These are phyloP conservation scores for Pleurotus citrinopileatus DNA, from an alignment of 768 basidiomycete species.

Conservation along the genomic window DNA sequence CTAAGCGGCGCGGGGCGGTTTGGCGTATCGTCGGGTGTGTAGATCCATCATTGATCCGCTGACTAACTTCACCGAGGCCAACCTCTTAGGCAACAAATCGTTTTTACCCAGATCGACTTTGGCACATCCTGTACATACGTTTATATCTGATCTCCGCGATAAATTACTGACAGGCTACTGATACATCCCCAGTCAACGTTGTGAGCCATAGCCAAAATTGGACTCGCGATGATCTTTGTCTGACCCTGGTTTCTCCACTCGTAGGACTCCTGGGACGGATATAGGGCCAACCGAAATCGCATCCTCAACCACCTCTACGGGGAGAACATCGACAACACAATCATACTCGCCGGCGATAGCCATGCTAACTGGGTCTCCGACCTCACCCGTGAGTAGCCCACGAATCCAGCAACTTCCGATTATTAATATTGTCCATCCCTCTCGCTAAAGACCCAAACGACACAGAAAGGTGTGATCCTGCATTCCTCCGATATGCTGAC, in stretches of 20 bases:
- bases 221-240: background rate
- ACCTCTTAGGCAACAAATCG: conserved; percentile 45
- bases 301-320: conserved; percentile 48
- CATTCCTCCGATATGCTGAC: background rate
- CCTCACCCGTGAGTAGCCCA: conserved; percentile 39
- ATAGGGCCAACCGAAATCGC: conserved; percentile 51
- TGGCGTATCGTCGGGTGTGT: conserved; percentile 44
- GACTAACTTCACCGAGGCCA: background rate
- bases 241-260: background rate
- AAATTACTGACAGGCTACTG: conserved; percentile 17
- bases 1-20: conserved; percentile 42
- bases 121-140: background rate
- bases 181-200: background rate
- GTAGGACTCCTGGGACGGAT: conserved; percentile 60
- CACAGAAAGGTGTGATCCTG: conserved; percentile 34
- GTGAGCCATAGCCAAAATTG: background rate
- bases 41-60: background rate
- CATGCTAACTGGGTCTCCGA: conserved; percentile 65
- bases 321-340: conserved; percentile 49
- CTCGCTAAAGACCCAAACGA: conserved; percentile 51
- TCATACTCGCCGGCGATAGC: conserved; percentile 61
- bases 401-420: background rate
- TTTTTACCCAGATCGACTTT: conserved; percentile 42
- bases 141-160: too few species aligned
- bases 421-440: background rate